These are phyloP conservation scores for Exophiala calicioides DNA, from an alignment of 2,329 filamentous ascomycete species.

Conservation along the genomic window DNA sequence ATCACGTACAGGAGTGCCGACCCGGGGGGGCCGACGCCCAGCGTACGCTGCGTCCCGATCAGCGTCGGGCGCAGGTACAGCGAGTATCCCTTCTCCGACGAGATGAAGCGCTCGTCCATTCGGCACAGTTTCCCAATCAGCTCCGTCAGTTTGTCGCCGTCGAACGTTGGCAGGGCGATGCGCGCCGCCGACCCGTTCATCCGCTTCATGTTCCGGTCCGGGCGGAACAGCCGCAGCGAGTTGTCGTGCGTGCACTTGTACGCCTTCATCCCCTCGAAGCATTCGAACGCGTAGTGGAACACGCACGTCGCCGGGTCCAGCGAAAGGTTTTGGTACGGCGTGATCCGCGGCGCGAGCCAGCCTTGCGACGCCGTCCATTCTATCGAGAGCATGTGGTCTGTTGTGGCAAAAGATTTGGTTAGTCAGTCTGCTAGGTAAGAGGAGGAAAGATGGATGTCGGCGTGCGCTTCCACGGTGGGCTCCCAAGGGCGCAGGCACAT, in stretches of 20 bases:
- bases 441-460: background rate
- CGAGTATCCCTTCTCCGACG: constrained; percentile 80
- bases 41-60: constrained; percentile 93
- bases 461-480: background rate
- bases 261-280: constrained; percentile 99
- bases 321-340: constrained; percentile 93
- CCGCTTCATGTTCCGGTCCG: constrained; percentile 93
- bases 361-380: constrained; percentile 87
- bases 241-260: constrained; percentile 80
- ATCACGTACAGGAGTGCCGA: constrained; percentile 93
- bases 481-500: constrained; percentile 29
- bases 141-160: constrained; percentile 70
- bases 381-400: constrained; percentile 95
- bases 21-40: constrained; percentile 88
- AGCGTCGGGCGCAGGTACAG: constrained; percentile 94
- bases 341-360: constrained; percentile 81
- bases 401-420: background rate
- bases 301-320: constrained; percentile 96
- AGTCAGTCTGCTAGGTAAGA: background rate
- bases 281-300: constrained; percentile 97
- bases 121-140: constrained; percentile 78
- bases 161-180: constrained; percentile 89
- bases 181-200: constrained; percentile 88
- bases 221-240: constrained; percentile 82
- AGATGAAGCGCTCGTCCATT: constrained; percentile 87